Base-by-base conservation (phyloP, 331 rosid species). In the Cucumis variabilis region DNA sequence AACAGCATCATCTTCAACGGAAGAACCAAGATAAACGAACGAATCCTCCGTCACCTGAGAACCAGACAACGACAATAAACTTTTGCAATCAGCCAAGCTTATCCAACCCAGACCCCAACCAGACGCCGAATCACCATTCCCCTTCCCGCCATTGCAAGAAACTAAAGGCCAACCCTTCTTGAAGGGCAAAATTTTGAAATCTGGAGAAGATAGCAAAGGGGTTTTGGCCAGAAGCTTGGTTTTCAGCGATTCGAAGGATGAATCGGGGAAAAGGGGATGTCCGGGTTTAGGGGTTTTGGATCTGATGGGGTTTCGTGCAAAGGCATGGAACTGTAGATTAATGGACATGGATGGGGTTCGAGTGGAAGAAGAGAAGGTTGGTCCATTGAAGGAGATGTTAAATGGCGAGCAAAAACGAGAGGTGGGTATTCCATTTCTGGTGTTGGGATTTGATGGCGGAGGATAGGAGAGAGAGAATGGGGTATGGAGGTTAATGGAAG, bases 101-200 rank as follows among this genome's bases (percentile, higher is more conserved):
- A 95, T 87, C 99, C 99, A 97, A 62, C 98, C 97, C 90, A 97
- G 91, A 76, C 86, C 86, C 98, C 98, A 97, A 80, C 62, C 81
- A 65, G 97, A 92, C 66, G 88, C 88, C 15, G 90, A 90, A 66
- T 85, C 91, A 50, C 53, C 87, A 48, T 87, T 20, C 14, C 89
- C 94, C 41, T 88, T 16, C 17, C 88, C 95, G 27, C 72, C 74
- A 2, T 75, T 6, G 24, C 95, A 88, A 48, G 98, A 91, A 20
- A 93, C 97, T 87, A 94, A 62, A 7, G 98, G 97, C 90, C 86
- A 89, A 11, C 98, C 97, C 53, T 87, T 93, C 76, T 89, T 87
- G 89, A 94, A 94, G 41, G 96, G 97, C 77, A 97, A 88, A 7
- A 97, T 93, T 95, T 89, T 94, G 90, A 94, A 93, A 88, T 62